These are phyloP conservation scores for Stagonosporopsis cucurbitacearum DNA, from an alignment of 2,329 filamentous ascomycete genomes.

Conservation along the genomic window DNA sequence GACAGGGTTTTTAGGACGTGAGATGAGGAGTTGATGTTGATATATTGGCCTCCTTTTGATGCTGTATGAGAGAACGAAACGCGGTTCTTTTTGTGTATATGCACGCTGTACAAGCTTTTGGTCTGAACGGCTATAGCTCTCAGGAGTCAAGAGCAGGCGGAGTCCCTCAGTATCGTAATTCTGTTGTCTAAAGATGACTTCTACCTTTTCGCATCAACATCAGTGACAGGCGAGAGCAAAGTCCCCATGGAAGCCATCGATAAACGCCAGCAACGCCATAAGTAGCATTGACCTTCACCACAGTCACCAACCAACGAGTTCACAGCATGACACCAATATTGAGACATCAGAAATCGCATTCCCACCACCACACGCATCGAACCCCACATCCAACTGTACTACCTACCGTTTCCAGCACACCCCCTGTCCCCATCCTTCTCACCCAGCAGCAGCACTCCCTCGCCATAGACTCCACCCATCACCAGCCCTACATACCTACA, in stretches of 20 bases:
- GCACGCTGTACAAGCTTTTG: no score
- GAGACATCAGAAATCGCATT: no score
- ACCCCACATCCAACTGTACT: no score
- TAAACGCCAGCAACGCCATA: not conserved
- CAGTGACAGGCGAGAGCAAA: not conserved
- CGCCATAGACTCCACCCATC: not conserved
- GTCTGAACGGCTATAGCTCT: not conserved
- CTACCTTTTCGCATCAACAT: not conserved
- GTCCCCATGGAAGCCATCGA: not conserved
- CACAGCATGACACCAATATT: no score
- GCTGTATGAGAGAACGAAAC: not conserved
- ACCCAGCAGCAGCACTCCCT: not conserved
- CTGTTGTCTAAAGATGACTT: not conserved
- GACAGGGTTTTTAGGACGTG: slow-evolving; percentile 39
- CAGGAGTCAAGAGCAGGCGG: not conserved
- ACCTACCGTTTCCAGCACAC: no score
- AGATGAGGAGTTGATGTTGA: not conserved
- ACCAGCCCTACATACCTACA: not conserved
- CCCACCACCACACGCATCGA: no score
- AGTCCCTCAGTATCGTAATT: not conserved
- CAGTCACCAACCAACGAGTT: not conserved
- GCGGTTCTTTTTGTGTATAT: no score
- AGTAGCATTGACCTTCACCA: not conserved
- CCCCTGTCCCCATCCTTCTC: no score
- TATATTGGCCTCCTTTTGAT: not conserved